A percentile compares a stretch with the other conserved stretches of the same genome.
Evolutionary conservation across 257 asterid species (phyloP).

Genomic region (Capsicum pubescens): DNA sequence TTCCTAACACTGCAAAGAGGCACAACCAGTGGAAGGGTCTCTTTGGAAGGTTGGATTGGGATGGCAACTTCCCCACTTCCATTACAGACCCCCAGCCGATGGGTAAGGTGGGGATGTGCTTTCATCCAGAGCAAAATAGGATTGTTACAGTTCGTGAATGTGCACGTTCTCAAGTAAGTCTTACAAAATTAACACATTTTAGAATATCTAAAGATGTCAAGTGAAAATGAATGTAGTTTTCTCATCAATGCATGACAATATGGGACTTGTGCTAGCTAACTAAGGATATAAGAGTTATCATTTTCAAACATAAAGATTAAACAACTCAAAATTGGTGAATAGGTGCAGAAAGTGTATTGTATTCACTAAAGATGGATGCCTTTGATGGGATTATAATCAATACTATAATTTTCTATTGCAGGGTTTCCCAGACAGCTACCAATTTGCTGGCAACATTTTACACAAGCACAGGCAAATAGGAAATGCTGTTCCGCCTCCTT

Average conservation of each 20-base stretch:
- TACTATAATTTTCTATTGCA: constrained; percentile 34
- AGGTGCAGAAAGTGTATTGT: neutral
- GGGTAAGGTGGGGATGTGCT: constrained; percentile 99
- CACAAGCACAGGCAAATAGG: constrained; percentile 92
- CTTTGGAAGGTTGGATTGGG: constrained; percentile 95
- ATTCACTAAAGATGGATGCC: neutral
- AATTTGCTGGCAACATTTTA: constrained; percentile 66
- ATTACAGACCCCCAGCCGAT: constrained; percentile 94
- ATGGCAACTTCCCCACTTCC: constrained; percentile 91
- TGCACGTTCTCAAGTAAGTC: constrained; percentile 92
- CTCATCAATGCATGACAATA: neutral
- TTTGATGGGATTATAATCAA: neutral
- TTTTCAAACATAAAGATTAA: neutral
- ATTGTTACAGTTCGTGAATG: constrained; percentile 97
- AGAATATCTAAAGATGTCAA: too few relatives aligned
- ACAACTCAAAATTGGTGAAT: neutral
- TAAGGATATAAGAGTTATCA: neutral
- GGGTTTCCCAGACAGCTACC: constrained; percentile 88
- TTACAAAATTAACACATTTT: neutral
- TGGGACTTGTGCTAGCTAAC: neutral
- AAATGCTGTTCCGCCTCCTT: constrained; percentile 95
- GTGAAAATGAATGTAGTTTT: neutral
- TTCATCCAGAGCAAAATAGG: constrained; percentile 95
- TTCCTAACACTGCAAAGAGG: constrained; percentile 95
- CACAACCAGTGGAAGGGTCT: constrained; percentile 99